Conservation (phyloP, 2,329 filamentous ascomycete species). For the Penicillium sp. region DNA sequence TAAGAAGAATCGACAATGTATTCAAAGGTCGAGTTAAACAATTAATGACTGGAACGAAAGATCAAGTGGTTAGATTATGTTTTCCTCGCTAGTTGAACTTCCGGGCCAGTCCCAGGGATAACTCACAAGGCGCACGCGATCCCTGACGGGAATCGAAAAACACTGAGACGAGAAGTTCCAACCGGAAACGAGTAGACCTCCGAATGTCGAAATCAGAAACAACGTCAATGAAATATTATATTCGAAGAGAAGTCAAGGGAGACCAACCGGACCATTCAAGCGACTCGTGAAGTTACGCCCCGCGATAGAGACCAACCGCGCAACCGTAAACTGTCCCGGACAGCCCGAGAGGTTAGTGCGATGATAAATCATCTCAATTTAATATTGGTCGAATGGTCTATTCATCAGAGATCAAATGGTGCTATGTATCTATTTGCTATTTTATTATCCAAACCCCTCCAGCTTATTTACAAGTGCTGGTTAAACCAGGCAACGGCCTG, state of each 20-base stretch:
- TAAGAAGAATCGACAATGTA: background rate
- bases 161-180: background rate
- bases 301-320: conserved; percentile 4
- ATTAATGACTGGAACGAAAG: conserved; percentile 4
- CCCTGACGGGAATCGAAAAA: background rate
- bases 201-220: background rate
- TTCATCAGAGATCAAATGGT: background rate
- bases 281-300: conserved; percentile 1
- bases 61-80: conserved; percentile 3
- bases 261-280: background rate
- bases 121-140: conserved; percentile 21
- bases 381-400: background rate
- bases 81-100: background rate
- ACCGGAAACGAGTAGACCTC: background rate
- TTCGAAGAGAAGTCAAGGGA: background rate
- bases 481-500: conserved; percentile 79
- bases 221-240: background rate
- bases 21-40: background rate
- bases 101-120: conserved; percentile 16
- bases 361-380: background rate
- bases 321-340: background rate
- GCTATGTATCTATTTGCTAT: background rate
- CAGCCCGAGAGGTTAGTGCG: background rate
- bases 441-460: background rate
- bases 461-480: conserved; percentile 48